phyloP scores from a whole-genome alignment of 2,329 filamentous ascomycete genomes.

The Cryoendolithus antarcticus region DNA sequence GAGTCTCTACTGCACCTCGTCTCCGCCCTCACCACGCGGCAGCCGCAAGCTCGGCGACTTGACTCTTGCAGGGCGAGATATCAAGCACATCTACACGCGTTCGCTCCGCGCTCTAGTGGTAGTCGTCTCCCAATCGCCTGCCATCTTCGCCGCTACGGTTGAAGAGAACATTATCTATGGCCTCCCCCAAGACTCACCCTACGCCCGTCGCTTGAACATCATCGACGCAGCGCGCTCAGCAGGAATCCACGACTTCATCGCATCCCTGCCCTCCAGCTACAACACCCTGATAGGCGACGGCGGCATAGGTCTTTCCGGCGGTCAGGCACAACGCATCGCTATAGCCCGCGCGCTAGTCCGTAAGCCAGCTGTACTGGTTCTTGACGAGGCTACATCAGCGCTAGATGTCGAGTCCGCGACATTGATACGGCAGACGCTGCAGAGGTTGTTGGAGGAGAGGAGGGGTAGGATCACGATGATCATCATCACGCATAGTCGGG shows the following conservation, averaged over 20 bases:
- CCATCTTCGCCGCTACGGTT: constrained; percentile 67
- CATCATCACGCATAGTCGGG: constrained; percentile 66
- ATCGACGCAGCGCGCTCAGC: constrained; percentile 40
- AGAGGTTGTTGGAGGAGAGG: constrained; percentile 33
- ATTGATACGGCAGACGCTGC: constrained; percentile 51
- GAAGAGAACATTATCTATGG: constrained; percentile 77
- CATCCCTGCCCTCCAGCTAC: constrained; percentile 58
- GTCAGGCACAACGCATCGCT: constrained; percentile 69
- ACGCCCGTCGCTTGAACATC: constrained; percentile 36
- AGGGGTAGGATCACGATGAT: constrained; percentile 50
- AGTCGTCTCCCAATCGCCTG: constrained; percentile 58
- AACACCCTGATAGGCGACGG: constrained; percentile 65
- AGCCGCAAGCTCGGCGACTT: constrained; percentile 30
- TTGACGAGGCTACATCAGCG: constrained; percentile 80
- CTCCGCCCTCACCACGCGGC: constrained; percentile 38
- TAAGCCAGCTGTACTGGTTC: constrained; percentile 57
- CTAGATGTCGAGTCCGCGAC: constrained; percentile 59
- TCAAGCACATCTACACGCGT: constrained; percentile 46
- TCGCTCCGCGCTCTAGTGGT: constrained; percentile 50
- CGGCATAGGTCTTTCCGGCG: constrained; percentile 62
- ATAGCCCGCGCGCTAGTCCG: constrained; percentile 70
- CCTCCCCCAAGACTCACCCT: constrained; percentile 42
- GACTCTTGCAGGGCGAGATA: constrained; percentile 46
- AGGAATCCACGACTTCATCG: constrained; percentile 66
- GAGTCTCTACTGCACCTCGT: constrained; percentile 58